phyloP scores from a whole-genome alignment of 2,329 filamentous ascomycete species.

The Colletotrichum sp. region DNA sequence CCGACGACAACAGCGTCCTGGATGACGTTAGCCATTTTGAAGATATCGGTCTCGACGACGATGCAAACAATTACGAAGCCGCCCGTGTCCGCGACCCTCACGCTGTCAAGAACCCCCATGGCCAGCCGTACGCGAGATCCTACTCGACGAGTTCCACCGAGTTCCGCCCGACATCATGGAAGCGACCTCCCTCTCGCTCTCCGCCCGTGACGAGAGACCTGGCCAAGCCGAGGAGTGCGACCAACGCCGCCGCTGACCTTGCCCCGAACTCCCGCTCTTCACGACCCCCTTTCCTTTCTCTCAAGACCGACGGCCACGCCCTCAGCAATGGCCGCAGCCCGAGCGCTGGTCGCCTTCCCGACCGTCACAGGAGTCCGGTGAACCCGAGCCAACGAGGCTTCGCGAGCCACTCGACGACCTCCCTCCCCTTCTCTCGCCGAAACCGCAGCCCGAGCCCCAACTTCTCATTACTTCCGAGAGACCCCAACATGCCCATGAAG shows the following conservation, averaged over 20 bases:
- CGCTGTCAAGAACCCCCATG: conserved; percentile 19
- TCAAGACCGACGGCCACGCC: conserved; percentile 45
- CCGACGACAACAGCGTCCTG: conserved; percentile 73
- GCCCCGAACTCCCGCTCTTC: conserved; percentile 22
- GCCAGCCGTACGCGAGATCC: conserved; percentile 20
- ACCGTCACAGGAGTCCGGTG: conserved; percentile 22
- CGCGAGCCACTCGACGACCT: conserved; percentile 42
- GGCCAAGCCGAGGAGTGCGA: conserved; percentile 23
- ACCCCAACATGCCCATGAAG: conserved; percentile 41
- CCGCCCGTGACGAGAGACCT: conserved; percentile 33
- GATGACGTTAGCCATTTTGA: conserved; percentile 86
- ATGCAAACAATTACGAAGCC: conserved; percentile 35
- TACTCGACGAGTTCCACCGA: conserved; percentile 14
- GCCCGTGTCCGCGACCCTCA: conserved; percentile 34
- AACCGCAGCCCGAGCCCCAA: conserved; percentile 59
- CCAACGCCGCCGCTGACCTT: background rate
- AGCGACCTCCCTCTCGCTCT: conserved; percentile 16
- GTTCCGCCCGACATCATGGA: conserved; percentile 20
- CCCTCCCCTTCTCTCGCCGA: conserved; percentile 41
- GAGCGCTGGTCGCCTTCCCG: conserved; percentile 43
- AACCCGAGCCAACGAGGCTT: conserved; percentile 29
- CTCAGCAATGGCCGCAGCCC: conserved; percentile 55
- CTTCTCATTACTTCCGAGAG: conserved; percentile 48
- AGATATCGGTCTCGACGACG: conserved; percentile 85
- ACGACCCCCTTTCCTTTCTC: conserved; percentile 49